Evolutionary conservation across 164 flowering plant genomes (phyloP).

Genomic region (Brasenia schreberi): DNA sequence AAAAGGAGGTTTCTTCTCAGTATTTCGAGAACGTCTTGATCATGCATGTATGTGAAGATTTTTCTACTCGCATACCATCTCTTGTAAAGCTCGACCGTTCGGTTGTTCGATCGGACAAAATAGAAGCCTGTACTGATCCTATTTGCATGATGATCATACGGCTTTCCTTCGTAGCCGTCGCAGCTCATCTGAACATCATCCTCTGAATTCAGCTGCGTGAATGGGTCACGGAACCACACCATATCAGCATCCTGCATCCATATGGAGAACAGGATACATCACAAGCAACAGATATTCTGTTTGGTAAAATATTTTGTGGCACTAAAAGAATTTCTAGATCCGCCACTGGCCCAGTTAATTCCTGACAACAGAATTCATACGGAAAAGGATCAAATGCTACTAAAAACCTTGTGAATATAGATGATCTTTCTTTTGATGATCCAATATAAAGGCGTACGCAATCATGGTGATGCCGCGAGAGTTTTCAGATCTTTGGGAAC

Average conservation of each 20-base stretch:
- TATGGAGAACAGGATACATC: no score
- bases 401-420: no score
- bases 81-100: conserved; percentile 33
- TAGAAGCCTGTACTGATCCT: conserved; percentile 57
- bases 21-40: conserved; percentile 48
- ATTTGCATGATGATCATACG: conserved; percentile 11
- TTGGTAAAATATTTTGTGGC: no score
- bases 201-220: conserved; percentile 17
- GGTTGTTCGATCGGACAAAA: conserved; percentile 39
- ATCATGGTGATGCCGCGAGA: no score
- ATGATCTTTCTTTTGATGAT: no score
- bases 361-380: no score
- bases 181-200: conserved; percentile 52
- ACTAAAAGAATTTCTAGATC: no score
- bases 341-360: no score
- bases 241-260: conserved; percentile 78
- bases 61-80: conserved; percentile 39
- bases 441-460: no score
- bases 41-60: conserved; percentile 35
- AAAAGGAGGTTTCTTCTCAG: conserved; percentile 20
- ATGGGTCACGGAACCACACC: conserved; percentile 64
- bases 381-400: no score
- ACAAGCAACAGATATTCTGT: no score
- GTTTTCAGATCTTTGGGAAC: no score
- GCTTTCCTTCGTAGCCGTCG: conserved; percentile 29